Evolutionary conservation across 768 basidiomycete genomes (phyloP), one percentile per base, ranked within the genome.

Genomic region (Serendipita indica): DNA sequence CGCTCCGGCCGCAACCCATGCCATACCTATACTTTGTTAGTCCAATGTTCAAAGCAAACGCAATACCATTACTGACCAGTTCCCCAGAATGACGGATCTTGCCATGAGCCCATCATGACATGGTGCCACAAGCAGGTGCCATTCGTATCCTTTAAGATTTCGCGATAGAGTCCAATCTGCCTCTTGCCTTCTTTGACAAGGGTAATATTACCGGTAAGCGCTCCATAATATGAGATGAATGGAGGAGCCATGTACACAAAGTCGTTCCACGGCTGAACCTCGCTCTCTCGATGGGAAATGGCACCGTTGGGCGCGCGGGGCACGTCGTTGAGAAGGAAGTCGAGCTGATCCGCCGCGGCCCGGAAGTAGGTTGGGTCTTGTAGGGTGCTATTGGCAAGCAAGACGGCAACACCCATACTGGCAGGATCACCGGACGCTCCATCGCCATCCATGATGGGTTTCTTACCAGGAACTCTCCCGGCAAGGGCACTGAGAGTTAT

Each of bases 161-260:
- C 62, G 20, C 74, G 72, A 60, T 76, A 75, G 7, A 74, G 67
- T 18, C 67, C 62, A 57, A 72, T 73, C 63, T 76, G 73, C 37
- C 68, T 65, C 62, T 74, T 74, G 3, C 70, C 73, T 25, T 67
- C 64, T 58, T 72, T 67, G 2, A 76, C 61, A n/a, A 75, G 69
- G 14, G 69, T 68, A 45, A 69, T 67, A 60, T 75, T 71, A 10
- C 62, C 58, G 25, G 62, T 65, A 20, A 69, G 60, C 20, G 67
- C 72, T 3, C 70, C 75, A 63, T 71, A 74, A 62, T 69, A 71
- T 20, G 74, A 74, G 33, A 76, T 66, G 64, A 72, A 76, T 7
- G 74, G 74, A 22, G 73, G 73, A 1, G 71, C 74, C 73, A 74
- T 74, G 62, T 69, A 74, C 0, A 74, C 69, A 16, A 65, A 69